Conservation (phyloP, 202 grass and related monocot species). For the Carex arenaria region DNA sequence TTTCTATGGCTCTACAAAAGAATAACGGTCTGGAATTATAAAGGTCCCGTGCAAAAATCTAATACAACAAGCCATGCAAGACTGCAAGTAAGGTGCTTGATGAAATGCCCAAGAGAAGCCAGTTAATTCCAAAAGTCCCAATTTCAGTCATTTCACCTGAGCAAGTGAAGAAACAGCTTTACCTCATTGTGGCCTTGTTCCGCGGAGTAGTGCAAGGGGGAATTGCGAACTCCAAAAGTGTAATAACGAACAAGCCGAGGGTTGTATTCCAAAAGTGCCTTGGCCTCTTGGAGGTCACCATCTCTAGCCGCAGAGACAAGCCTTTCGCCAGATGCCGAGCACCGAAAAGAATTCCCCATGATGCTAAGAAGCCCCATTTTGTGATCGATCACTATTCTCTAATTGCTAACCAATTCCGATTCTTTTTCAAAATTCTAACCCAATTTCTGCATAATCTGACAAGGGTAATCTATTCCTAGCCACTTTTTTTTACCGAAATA, state of each 20-base stretch:
- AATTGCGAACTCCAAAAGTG: constrained; percentile 81
- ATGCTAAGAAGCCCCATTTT: constrained; percentile 80
- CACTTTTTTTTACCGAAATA: background rate
- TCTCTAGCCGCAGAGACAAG: constrained; percentile 89
- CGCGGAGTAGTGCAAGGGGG: constrained; percentile 82
- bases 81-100: background rate
- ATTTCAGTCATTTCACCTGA: background rate
- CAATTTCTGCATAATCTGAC: background rate
- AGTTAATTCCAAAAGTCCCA: background rate
- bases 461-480: background rate
- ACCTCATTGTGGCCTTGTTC: constrained; percentile 89
- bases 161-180: background rate
- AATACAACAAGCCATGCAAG: background rate
- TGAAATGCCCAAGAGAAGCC: background rate
- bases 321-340: constrained; percentile 84
- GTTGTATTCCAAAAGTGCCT: constrained; percentile 77
- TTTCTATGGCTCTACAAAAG: background rate
- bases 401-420: constrained; percentile 4
- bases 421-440: background rate
- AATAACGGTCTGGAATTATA: background rate
- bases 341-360: constrained; percentile 89
- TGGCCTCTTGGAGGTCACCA: constrained; percentile 85
- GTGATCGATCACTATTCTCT: background rate
- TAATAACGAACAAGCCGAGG: constrained; percentile 75
- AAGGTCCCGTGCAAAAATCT: background rate